Evolutionary conservation across 1,284 basidiomycete genomes (phyloP).

Genomic region (Boletus smithii): DNA sequence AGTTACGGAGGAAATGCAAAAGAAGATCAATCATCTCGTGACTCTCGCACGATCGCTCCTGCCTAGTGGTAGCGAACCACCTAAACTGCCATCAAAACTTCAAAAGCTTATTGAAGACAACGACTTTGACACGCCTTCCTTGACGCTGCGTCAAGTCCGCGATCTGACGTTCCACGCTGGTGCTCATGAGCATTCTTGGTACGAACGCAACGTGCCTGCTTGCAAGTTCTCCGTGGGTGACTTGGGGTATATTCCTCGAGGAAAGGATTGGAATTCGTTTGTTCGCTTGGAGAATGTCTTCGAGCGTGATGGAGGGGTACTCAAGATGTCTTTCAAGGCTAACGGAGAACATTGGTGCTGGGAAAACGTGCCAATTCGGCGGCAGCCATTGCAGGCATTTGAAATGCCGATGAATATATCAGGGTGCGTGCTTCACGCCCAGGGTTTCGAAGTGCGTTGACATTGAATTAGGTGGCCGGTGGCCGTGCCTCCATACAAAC

Average conservation of each 20-base stretch:
- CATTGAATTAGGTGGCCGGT: conserved; percentile 43
- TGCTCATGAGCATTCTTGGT: conserved; percentile 43
- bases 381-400: conserved; percentile 31
- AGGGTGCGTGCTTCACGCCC: conserved; percentile 35
- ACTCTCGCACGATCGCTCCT: conserved; percentile 40
- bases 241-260: conserved; percentile 42
- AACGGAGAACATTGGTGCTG: conserved; percentile 37
- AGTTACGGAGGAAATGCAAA: conserved; percentile 32
- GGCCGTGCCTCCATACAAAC: conserved; percentile 36
- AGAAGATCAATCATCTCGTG: conserved; percentile 38
- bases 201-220: conserved; percentile 38
- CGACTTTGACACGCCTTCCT: conserved; percentile 28
- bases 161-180: conserved; percentile 36
- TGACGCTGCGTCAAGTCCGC: conserved; percentile 41
- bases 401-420: conserved; percentile 35
- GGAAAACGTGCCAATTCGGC: conserved; percentile 31
- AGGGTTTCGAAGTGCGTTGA: conserved; percentile 3
- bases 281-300: conserved; percentile 42
- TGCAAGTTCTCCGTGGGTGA: conserved; percentile 45
- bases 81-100: conserved; percentile 30
- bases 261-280: conserved; percentile 38
- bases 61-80: conserved; percentile 32
- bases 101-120: conserved; percentile 36
- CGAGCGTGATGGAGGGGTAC: conserved; percentile 23
- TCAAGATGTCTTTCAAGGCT: conserved; percentile 22